Conservation (phyloP, 306 rosid genomes). For the Begonia masoniana region DNA sequence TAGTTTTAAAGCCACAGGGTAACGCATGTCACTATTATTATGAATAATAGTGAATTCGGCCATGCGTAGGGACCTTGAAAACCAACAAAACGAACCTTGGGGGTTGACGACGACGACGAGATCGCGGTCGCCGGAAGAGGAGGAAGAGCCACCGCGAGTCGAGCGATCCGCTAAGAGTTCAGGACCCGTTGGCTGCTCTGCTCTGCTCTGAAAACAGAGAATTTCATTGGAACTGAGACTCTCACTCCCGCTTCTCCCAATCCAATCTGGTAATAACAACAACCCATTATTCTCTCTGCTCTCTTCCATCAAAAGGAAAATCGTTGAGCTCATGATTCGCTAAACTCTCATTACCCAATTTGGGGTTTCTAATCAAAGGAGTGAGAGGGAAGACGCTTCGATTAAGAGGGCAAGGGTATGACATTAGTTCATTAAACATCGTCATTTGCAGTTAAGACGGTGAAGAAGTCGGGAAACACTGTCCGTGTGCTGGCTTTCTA, state of each 20-base stretch:
- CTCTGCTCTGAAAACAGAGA: conserved; percentile 42
- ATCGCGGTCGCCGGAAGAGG: conserved; percentile 50
- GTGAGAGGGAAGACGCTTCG: not conserved
- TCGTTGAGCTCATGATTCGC: not conserved
- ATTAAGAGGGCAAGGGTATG: not conserved
- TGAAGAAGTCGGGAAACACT: not conserved
- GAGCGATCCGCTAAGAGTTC: conserved; percentile 36
- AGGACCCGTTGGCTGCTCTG: conserved; percentile 31
- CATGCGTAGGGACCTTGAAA: too few species aligned
- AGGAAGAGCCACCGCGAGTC: conserved; percentile 26
- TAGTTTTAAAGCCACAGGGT: too few species aligned
- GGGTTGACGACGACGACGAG: conserved; percentile 90
- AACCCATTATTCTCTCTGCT: conserved; percentile 5
- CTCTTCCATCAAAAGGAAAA: not conserved
- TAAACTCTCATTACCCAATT: not conserved
- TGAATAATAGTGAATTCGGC: too few species aligned
- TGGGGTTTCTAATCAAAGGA: not conserved
- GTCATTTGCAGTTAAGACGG: not conserved
- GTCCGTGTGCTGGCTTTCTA: not conserved
- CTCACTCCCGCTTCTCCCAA: conserved; percentile 24
- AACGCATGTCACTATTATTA: too few species aligned
- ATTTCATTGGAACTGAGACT: conserved; percentile 26
- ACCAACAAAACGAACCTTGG: conserved; percentile 79
- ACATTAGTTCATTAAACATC: not conserved
- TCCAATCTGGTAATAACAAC: conserved; percentile 32